Evolutionary conservation across 495 filamentous ascomycete species (phyloP), one percentile per base, ranked within the genome.

Genomic region (Mytilinidion resinicola): DNA sequence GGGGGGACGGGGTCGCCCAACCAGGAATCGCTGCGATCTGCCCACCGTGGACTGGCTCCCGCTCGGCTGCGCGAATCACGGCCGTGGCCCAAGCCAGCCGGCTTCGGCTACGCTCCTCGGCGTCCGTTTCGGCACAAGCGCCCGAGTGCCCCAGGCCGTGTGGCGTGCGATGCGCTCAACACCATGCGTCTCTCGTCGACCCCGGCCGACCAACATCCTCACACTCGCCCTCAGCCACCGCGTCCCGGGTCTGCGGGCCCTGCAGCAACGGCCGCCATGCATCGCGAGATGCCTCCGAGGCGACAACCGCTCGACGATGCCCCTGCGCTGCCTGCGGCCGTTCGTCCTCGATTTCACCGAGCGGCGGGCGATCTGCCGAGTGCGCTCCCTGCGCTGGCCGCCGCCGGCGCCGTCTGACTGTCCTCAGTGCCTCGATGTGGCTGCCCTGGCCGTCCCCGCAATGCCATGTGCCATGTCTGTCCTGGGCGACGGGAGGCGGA

Each of bases 231-330:
- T 53, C 50, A 37, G 19, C 46, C 61, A 47, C 59, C 59, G 59
- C 34, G 30, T 57, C 47, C 59, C 59, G 17, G 59, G 59, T 53
- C 39, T 49, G 37, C 47, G 59, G 59, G 59, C 59, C 59, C 49
- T 55, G 56, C 52, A 57, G 61, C 30, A 49, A 55, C 56, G 56
- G 61, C 56, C 56, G 44, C 55, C 56, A 56, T 63, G 60, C 60
- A 58, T 35, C 48, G 49, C 25, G 25, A 30, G 25, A 30, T 30
- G 25, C 25, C 25, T 30, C 25, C 25, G 25, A 30, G 25, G 25
- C 25, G 3, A 30, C 42, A 33, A 7, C 2, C 9, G 48, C 21
- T 43, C 3, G 42, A 49, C 41, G 25, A 30, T 30, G 25, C 25
- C 25, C 25, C 25, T 30, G 25, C 25, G 25, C 25, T 35, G 34